A percentile compares a stretch with the other conserved stretches of the same genome.
Conservation (phyloP, 2,329 filamentous ascomycete species). For the Cyclaneusma minus region DNA sequence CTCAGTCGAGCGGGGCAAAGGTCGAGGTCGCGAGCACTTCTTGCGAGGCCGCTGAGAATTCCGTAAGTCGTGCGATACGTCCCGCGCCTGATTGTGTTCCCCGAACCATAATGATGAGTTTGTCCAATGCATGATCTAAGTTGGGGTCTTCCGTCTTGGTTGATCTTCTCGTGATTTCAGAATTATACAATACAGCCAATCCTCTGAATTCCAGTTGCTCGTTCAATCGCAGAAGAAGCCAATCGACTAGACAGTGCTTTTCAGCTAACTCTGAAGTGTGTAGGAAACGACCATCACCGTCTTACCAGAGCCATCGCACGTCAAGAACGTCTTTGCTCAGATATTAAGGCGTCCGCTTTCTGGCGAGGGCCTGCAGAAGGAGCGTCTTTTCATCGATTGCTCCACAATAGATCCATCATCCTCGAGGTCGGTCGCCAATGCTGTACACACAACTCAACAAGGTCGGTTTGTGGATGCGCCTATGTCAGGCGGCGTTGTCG, state of each 20-base stretch:
- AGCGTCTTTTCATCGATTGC: slow-evolving; percentile 82
- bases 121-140: slow-evolving; percentile 56
- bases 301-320: slow-evolving; percentile 77
- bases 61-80: slow-evolving; percentile 48
- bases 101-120: slow-evolving; percentile 30
- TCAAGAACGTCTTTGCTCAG: slow-evolving; percentile 64
- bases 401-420: slow-evolving; percentile 90
- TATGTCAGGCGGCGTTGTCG: slow-evolving; percentile 93
- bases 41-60: slow-evolving; percentile 47
- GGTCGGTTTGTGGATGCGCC: slow-evolving; percentile 84
- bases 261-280: slow-evolving; percentile 5
- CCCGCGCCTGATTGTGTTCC: slow-evolving; percentile 4
- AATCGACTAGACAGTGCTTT: slow-evolving; percentile 10
- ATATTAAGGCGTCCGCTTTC: slow-evolving; percentile 50
- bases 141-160: slow-evolving; percentile 41
- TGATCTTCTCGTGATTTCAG: slow-evolving; percentile 44
- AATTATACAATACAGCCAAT: slow-evolving; percentile 50
- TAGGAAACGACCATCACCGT: slow-evolving; percentile 81
- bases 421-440: slow-evolving; percentile 60
- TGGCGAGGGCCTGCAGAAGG: slow-evolving; percentile 28
- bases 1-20: slow-evolving; percentile 23
- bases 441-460: slow-evolving; percentile 48
- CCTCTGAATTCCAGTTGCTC: too few species aligned
- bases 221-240: too few species aligned
- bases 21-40: slow-evolving; percentile 41